Evolutionary conservation across 192 early-diverging fungal species (phyloP).

Genomic region (Podila epicladia): DNA sequence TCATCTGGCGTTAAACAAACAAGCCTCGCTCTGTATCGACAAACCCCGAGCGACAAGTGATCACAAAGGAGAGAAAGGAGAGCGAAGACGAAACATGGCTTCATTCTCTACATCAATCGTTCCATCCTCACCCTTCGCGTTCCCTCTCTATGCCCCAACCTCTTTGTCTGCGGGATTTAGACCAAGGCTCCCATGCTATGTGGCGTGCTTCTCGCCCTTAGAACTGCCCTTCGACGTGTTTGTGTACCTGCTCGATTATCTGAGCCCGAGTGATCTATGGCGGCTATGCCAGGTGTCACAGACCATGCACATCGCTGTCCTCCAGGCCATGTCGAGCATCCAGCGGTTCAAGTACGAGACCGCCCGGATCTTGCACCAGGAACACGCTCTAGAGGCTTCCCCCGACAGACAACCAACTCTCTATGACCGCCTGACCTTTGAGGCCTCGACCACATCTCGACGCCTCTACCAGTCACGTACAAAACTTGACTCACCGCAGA

Average conservation of each 20-base stretch:
- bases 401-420: not conserved
- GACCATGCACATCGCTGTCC: slow-evolving; percentile 14
- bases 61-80: not conserved
- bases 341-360: slow-evolving; percentile 29
- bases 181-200: slow-evolving; percentile 8
- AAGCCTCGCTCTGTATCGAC: not conserved
- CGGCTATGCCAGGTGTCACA: slow-evolving; percentile 22
- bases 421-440: not conserved
- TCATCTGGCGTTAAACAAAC: not conserved
- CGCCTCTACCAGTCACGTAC: no score
- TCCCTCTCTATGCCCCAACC: not conserved
- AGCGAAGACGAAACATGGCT: not conserved
- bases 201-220: slow-evolving; percentile 34
- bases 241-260: slow-evolving; percentile 29
- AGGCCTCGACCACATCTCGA: not conserved
- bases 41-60: not conserved
- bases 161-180: not conserved
- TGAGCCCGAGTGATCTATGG: slow-evolving; percentile 38
- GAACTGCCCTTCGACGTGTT: slow-evolving; percentile 35
- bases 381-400: not conserved
- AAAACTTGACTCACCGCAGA: no score
- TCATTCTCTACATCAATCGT: not conserved
- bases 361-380: slow-evolving; percentile 35
- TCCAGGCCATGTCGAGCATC: slow-evolving; percentile 26
- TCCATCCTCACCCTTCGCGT: not conserved